These are phyloP conservation scores for Cadophora luteo-olivacea DNA, from an alignment of 2,329 filamentous ascomycete species.

Conservation along the genomic window DNA sequence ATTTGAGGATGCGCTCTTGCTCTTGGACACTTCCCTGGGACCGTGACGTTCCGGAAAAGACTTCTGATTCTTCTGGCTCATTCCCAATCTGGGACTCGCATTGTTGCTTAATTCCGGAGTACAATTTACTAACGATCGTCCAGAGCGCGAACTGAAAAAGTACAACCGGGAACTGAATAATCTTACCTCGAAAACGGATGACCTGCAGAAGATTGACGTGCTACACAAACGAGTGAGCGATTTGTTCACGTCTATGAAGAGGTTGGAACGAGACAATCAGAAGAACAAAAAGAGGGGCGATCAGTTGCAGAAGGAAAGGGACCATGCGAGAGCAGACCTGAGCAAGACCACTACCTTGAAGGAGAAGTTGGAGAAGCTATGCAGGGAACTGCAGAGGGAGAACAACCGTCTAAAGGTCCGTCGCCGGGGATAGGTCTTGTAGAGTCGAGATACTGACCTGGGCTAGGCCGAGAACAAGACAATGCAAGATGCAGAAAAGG, in stretches of 20 bases:
- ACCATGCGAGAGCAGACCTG: conserved; percentile 84
- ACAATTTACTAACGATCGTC: conserved; percentile 35
- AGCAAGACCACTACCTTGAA: conserved; percentile 91
- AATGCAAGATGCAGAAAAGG: conserved; percentile 83
- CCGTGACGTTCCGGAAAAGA: neutral
- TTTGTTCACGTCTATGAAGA: conserved; percentile 92
- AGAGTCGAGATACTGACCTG: conserved; percentile 35
- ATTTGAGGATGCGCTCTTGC: neutral
- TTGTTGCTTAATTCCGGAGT: neutral
- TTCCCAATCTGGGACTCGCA: neutral
- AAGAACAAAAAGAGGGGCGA: conserved; percentile 97
- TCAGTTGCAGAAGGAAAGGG: conserved; percentile 94
- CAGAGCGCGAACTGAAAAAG: conserved; percentile 93
- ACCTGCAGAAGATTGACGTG: conserved; percentile 88
- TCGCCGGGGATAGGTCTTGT: conserved; percentile 21
- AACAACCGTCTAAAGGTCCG: conserved; percentile 96
- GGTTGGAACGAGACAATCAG: conserved; percentile 88
- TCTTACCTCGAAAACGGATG: conserved; percentile 89
- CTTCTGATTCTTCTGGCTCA: neutral
- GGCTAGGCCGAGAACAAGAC: conserved; percentile 88
- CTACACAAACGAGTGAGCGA: conserved; percentile 92
- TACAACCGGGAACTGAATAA: conserved; percentile 90
- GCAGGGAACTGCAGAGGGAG: conserved; percentile 90
- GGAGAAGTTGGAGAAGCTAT: conserved; percentile 96
- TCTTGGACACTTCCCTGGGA: neutral